Conservation (phyloP, 495 filamentous ascomycete genomes). For the Aspergillus leporis region DNA sequence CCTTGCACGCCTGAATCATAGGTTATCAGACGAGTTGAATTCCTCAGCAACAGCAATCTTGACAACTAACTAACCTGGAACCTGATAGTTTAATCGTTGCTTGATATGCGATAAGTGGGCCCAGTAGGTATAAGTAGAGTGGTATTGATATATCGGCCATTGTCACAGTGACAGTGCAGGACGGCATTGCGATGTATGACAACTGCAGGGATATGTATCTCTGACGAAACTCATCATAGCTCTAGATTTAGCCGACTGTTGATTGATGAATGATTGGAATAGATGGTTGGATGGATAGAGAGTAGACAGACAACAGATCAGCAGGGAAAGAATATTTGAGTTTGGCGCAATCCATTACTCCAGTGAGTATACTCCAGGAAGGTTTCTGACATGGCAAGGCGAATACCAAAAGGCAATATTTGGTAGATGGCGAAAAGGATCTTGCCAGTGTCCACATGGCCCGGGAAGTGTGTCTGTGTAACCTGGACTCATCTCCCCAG, state of each 20-base stretch:
- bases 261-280: not conserved
- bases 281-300: not conserved
- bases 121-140: not conserved
- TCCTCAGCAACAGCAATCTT: not conserved
- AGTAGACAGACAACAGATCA: not conserved
- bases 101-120: not conserved
- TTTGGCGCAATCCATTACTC: not conserved
- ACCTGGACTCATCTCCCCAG: no score
- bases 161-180: conserved; percentile 5
- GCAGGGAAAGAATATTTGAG: not conserved
- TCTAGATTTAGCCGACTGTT: not conserved
- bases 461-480: conserved; percentile 2
- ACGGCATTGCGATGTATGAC: not conserved
- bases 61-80: not conserved
- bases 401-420: not conserved
- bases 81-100: not conserved
- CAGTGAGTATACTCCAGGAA: not conserved
- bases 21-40: not conserved
- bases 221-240: not conserved
- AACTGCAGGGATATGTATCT: not conserved
- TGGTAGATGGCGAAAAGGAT: not conserved
- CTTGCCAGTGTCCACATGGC: conserved; percentile 6
- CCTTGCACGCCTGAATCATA: not conserved
- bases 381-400: conserved; percentile 2
- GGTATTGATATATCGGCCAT: conserved; percentile 3